Evolutionary conservation across 2,329 filamentous ascomycete genomes (phyloP).

Genomic region (Cercospora citrullina): DNA sequence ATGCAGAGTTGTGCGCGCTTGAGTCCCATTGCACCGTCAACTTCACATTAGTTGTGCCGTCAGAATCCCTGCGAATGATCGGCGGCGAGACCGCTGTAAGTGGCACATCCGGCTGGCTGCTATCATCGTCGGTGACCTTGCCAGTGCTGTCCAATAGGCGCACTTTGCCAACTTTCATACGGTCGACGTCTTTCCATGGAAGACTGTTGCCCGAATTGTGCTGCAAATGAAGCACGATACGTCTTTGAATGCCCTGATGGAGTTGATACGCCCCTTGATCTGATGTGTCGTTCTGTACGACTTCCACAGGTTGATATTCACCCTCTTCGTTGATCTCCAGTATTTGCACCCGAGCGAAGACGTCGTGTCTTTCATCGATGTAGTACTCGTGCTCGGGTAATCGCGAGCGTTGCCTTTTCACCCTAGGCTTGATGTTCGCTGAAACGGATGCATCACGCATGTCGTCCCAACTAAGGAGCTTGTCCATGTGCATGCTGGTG

Average conservation of each 20-base stretch:
- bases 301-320: slow-evolving; percentile 88
- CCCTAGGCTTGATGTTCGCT: slow-evolving; percentile 52
- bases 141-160: slow-evolving; percentile 81
- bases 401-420: slow-evolving; percentile 59
- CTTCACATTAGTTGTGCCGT: slow-evolving; percentile 84
- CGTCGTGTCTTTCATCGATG: slow-evolving; percentile 88
- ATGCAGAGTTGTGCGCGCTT: slow-evolving; percentile 83
- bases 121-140: slow-evolving; percentile 72
- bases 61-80: slow-evolving; percentile 77
- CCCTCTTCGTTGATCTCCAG: slow-evolving; percentile 89
- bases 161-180: slow-evolving; percentile 76
- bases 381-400: slow-evolving; percentile 92
- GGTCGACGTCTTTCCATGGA: slow-evolving; percentile 81
- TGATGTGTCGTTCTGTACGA: slow-evolving; percentile 78
- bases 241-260: slow-evolving; percentile 88
- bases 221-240: slow-evolving; percentile 83
- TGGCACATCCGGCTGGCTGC: slow-evolving; percentile 69
- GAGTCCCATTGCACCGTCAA: slow-evolving; percentile 96
- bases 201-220: slow-evolving; percentile 86
- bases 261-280: slow-evolving; percentile 92
- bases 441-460: slow-evolving; percentile 74
- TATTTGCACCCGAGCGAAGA: slow-evolving; percentile 84
- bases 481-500: slow-evolving; percentile 91
- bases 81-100: slow-evolving; percentile 78
- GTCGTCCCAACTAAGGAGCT: slow-evolving; percentile 96